Base-by-base conservation (phyloP, 805 yeast species). In the Diddensiella caesifluorescens region DNA sequence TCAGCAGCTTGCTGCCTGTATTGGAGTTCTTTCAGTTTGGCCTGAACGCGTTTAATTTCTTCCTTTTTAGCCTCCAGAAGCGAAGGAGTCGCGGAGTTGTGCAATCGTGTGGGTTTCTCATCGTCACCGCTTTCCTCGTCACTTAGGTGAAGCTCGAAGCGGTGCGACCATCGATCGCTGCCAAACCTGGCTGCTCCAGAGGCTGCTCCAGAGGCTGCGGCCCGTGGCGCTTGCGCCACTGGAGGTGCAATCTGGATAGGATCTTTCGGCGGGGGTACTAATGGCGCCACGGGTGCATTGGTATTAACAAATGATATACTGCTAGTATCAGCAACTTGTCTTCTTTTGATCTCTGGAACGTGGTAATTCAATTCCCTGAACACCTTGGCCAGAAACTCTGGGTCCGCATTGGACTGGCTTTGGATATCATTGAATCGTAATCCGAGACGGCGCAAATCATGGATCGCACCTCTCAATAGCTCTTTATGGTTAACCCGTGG, bases 351-450 rank as follows among this genome's bases (percentile, higher is more conserved):
- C n/a, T n/a, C n/a, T 7, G 32, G 32, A 13, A 29, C 15, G 15
- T 29, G 9, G 16, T 29, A 29, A 19, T 29, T 29, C 12, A 7
- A 29, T 7, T 19, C 6, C 32, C 22, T 30, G 43, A 36, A 54
- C 10, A 44, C 23, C 5, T 21, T 34, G 3, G 33, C 21, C 23
- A 45, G 44, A 30, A 52, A 50, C 5, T 23, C 25, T 4, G 45
- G 39, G 16, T 43, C 25, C 9, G 38, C 50, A 10, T 39, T 39
- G 40, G 45, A 39, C 42, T 39, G 50, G 23, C 38, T 34, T 10
- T 40, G 35, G n/a, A 59, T 59, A 21, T 57, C 57, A n/a, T 47
- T 43, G 40, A 54, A 53, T 16, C 42, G 30, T 26, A 52, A 47
- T 5, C 63, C 64, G 13, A 59, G 50, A 4, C 48, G 42, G 15